These are phyloP conservation scores for Conringia planisiliqua DNA, from an alignment of 345 rosid species.

Conservation along the genomic window DNA sequence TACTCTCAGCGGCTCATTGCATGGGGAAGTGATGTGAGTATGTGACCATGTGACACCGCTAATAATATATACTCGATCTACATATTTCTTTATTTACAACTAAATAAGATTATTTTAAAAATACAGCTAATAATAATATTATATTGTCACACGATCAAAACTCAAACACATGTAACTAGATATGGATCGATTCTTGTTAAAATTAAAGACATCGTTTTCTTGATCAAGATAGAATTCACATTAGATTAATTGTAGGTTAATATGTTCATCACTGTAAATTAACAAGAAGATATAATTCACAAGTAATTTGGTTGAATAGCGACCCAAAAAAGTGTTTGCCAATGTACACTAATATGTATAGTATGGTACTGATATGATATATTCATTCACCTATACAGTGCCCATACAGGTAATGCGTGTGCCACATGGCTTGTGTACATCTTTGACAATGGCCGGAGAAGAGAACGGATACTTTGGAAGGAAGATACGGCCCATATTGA, in stretches of 20 bases:
- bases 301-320: neutral
- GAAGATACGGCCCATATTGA: neutral
- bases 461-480: neutral
- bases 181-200: neutral
- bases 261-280: neutral
- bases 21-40: slow-evolving; percentile 20
- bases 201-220: neutral
- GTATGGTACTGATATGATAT: neutral
- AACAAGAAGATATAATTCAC: neutral
- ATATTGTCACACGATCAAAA: neutral
- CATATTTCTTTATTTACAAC: neutral
- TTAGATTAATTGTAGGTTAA: neutral
- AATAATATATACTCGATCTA: neutral
- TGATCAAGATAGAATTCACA: neutral
- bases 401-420: slow-evolving; percentile 8
- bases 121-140: neutral
- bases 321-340: neutral
- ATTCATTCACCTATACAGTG: neutral
- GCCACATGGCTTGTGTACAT: neutral
- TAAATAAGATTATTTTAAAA: neutral
- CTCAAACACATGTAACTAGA: neutral
- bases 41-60: neutral
- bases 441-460: neutral
- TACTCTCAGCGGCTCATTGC: neutral
- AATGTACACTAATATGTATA: neutral